Evolutionary conservation across 495 filamentous ascomycete genomes (phyloP).

Genomic region (Penicillium pancosmium): DNA sequence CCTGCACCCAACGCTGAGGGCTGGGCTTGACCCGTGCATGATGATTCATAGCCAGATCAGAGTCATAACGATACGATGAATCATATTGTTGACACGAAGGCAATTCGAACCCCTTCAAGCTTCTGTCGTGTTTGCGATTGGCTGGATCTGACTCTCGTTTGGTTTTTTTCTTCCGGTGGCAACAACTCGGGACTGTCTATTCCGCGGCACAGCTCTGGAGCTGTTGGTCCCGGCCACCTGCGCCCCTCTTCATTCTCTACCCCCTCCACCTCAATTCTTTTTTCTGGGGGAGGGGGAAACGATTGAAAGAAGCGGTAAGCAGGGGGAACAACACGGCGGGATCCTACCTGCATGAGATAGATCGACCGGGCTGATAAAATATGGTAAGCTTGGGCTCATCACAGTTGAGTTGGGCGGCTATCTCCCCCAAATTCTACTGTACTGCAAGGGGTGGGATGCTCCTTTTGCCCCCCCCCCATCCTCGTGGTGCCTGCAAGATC

Average conservation of each 20-base stretch:
- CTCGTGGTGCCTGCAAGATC: slow-evolving; percentile 31
- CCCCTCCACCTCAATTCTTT: background rate
- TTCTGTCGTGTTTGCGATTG: slow-evolving; percentile 11
- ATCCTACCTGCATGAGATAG: slow-evolving; percentile 29
- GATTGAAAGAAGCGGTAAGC: slow-evolving; percentile 24
- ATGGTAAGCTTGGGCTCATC: background rate
- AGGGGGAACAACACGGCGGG: slow-evolving; percentile 19
- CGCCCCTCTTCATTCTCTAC: background rate
- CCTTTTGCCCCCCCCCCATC: slow-evolving; percentile 8
- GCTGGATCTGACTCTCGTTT: slow-evolving; percentile 14
- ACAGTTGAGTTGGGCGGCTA: slow-evolving; percentile 13
- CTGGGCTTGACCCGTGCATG: slow-evolving; percentile 21
- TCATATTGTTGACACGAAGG: slow-evolving; percentile 28
- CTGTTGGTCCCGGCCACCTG: background rate
- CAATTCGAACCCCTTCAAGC: background rate
- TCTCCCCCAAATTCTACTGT: slow-evolving; percentile 3
- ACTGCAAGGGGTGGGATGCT: slow-evolving; percentile 22
- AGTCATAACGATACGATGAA: slow-evolving; percentile 22
- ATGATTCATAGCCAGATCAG: slow-evolving; percentile 28
- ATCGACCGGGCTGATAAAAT: slow-evolving; percentile 13
- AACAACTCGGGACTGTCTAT: slow-evolving; percentile 23
- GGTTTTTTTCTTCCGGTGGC: slow-evolving; percentile 24
- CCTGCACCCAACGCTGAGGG: slow-evolving; percentile 8
- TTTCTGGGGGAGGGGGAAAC: background rate
- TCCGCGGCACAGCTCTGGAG: slow-evolving; percentile 15